A percentile compares a stretch with the other conserved stretches of the same genome.
Conservation (phyloP, 257 asterid genomes). For the Linderniella brevidens region DNA sequence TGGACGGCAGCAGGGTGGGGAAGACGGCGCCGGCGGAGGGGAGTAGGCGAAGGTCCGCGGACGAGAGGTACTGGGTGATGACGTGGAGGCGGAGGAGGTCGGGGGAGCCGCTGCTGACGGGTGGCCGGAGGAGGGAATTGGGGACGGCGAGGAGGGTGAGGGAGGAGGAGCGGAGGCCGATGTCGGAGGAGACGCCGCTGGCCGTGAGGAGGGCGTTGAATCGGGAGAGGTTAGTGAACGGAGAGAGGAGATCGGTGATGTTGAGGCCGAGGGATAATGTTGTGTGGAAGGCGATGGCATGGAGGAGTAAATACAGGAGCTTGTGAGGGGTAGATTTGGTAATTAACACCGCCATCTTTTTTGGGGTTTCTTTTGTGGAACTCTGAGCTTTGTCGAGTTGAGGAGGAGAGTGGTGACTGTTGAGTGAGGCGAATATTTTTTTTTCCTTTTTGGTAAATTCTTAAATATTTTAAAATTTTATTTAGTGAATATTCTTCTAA, state of each 20-base stretch:
- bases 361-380: too few relatives aligned
- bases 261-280: constrained; percentile 10
- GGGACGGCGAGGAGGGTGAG: constrained; percentile 61
- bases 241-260: constrained; percentile 36
- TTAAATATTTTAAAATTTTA: too few relatives aligned
- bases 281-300: too few relatives aligned
- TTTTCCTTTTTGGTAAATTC: too few relatives aligned
- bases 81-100: constrained; percentile 79
- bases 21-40: constrained; percentile 46
- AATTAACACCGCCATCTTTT: too few relatives aligned
- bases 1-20: constrained; percentile 58
- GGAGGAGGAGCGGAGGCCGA: constrained; percentile 38
- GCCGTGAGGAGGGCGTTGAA: constrained; percentile 44
- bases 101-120: constrained; percentile 31
- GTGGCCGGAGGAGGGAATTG: constrained; percentile 30
- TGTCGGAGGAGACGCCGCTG: constrained; percentile 47
- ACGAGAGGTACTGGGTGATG: constrained; percentile 54
- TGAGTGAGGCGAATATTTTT: too few relatives aligned
- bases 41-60: constrained; percentile 38
- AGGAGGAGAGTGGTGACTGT: too few relatives aligned
- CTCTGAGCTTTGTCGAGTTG: too few relatives aligned
- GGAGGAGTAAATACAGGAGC: too few relatives aligned
- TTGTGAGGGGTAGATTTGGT: too few relatives aligned
- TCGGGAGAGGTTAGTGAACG: constrained; percentile 43
- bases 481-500: too few relatives aligned